These are phyloP conservation scores for Westerdykella sp. DNA, from an alignment of 2,329 filamentous ascomycete genomes.

Conservation along the genomic window DNA sequence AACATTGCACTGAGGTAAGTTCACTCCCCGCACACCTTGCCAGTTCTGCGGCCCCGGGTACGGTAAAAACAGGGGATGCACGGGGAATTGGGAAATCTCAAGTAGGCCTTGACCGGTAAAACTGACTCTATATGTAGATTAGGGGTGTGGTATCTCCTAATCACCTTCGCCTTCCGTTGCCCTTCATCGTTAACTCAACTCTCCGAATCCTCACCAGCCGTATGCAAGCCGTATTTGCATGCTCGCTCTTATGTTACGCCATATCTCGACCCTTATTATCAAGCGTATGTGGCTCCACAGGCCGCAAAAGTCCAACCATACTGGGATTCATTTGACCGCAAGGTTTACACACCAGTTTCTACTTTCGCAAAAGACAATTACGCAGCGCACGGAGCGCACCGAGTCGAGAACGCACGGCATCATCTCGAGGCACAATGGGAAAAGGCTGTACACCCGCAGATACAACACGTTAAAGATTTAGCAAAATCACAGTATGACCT, in stretches of 20 bases:
- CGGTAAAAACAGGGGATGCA: background rate
- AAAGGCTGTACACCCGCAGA: slow-evolving; percentile 66
- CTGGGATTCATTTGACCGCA: slow-evolving; percentile 49
- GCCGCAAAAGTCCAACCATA: slow-evolving; percentile 73
- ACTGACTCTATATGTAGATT: slow-evolving; percentile 43
- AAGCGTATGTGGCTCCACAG: slow-evolving; percentile 76
- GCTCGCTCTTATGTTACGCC: slow-evolving; percentile 63
- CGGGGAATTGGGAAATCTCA: too few species aligned
- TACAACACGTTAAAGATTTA: slow-evolving; percentile 58
- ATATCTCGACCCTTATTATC: slow-evolving; percentile 77
- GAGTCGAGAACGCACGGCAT: slow-evolving; percentile 60
- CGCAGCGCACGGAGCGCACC: slow-evolving; percentile 67
- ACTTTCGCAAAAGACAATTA: slow-evolving; percentile 56
- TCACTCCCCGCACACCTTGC: background rate
- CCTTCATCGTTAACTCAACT: slow-evolving; percentile 64
- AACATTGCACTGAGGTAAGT: slow-evolving; percentile 30
- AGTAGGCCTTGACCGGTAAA: too few species aligned
- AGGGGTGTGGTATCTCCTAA: slow-evolving; percentile 76
- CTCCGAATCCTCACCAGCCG: slow-evolving; percentile 61
- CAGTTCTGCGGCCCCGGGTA: background rate
- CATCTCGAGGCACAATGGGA: slow-evolving; percentile 70
- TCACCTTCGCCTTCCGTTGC: slow-evolving; percentile 77
- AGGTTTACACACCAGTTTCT: slow-evolving; percentile 63
- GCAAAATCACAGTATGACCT: slow-evolving; percentile 63
- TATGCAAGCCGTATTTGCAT: slow-evolving; percentile 76